These are phyloP conservation scores for Umbilicus rupestris DNA, from an alignment of 164 flowering plant species.

Conservation along the genomic window DNA sequence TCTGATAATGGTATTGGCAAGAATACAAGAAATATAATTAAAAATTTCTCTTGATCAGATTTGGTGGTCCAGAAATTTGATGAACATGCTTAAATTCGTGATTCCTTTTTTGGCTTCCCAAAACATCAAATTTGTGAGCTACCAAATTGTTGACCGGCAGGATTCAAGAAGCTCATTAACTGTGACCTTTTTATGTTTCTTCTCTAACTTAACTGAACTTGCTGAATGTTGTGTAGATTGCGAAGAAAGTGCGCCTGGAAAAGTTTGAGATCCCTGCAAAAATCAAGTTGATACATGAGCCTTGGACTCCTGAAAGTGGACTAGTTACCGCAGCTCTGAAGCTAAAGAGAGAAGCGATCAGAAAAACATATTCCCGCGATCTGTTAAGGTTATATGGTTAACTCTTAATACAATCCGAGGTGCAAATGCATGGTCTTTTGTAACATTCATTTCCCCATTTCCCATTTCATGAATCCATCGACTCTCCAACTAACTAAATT, in stretches of 20 bases:
- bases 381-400: slow-evolving; percentile 57
- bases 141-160: too few relatives aligned
- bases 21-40: not conserved
- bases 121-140: not conserved
- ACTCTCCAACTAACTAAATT: too few relatives aligned
- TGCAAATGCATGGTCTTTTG: not conserved
- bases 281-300: slow-evolving; percentile 65
- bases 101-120: not conserved
- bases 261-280: slow-evolving; percentile 91
- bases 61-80: too few relatives aligned
- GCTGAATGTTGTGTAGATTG: slow-evolving; percentile 34
- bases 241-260: slow-evolving; percentile 62
- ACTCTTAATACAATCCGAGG: not conserved
- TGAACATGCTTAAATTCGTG: not conserved
- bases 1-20: slow-evolving; percentile 54
- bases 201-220: not conserved
- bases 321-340: slow-evolving; percentile 93
- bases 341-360: slow-evolving; percentile 77
- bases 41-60: not conserved
- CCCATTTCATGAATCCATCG: too few relatives aligned
- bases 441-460: not conserved
- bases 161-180: not conserved
- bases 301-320: slow-evolving; percentile 97
- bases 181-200: not conserved
- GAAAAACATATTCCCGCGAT: slow-evolving; percentile 63